phyloP scores from a whole-genome alignment of 352 stramenopile genomes.

The Phytophthora agathidicida region DNA sequence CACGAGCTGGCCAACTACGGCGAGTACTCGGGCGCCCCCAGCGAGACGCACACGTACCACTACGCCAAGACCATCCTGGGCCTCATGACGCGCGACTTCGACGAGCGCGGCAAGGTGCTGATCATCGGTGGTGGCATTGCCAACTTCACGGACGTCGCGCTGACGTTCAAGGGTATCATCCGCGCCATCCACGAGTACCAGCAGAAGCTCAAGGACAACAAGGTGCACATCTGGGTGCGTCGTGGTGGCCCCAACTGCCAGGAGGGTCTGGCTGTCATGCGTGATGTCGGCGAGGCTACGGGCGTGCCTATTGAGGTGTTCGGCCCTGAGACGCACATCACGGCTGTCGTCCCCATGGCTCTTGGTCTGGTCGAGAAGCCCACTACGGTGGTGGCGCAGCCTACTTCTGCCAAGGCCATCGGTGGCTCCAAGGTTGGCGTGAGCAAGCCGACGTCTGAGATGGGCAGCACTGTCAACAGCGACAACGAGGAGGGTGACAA shows the following conservation, averaged over 20 bases:
- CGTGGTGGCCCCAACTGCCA: constrained; percentile 97
- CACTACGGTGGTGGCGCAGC: constrained; percentile 22
- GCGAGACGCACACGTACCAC: constrained; percentile 96
- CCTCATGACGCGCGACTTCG: constrained; percentile 94
- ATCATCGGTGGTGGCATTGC: constrained; percentile 98
- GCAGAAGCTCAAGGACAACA: constrained; percentile 91
- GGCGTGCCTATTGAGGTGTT: constrained; percentile 95
- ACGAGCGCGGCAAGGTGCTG: constrained; percentile 94
- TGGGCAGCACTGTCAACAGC: constrained; percentile 35
- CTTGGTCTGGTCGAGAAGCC: constrained; percentile 88
- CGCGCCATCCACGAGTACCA: constrained; percentile 93
- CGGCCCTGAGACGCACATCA: constrained; percentile 96
- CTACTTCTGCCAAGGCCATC: constrained; percentile 23
- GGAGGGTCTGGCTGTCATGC: constrained; percentile 94
- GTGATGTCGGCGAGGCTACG: constrained; percentile 87
- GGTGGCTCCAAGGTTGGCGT: constrained; percentile 22
- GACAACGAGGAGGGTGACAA: constrained; percentile 40
- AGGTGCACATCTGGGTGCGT: constrained; percentile 95
- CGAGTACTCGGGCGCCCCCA: constrained; percentile 97
- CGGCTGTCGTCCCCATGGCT: constrained; percentile 93
- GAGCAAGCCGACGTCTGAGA: constrained; percentile 35
- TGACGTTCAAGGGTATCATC: constrained; percentile 98
- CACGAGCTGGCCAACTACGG: constrained; percentile 97
- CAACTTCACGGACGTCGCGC: constrained; percentile 98
- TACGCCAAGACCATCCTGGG: constrained; percentile 97